A percentile compares a stretch with the other conserved stretches of the same genome.
phyloP scores from a whole-genome alignment of 2,329 filamentous ascomycete genomes.

The Drechslera avenae region DNA sequence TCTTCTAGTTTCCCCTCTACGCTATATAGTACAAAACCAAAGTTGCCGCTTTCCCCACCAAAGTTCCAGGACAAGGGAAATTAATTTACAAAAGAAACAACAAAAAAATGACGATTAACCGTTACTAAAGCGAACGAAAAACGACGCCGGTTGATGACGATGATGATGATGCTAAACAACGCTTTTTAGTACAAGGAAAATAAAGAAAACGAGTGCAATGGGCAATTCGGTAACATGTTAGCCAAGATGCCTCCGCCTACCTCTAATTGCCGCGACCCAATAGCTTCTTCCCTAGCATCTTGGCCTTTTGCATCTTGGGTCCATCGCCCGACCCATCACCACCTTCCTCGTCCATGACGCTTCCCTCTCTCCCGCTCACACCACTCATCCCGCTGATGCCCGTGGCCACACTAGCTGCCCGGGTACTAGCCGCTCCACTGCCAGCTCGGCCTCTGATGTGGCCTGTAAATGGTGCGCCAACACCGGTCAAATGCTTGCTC shows the following conservation, averaged over 20 bases:
- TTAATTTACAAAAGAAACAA: too few species aligned
- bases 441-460: constrained; percentile 23
- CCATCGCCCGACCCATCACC: constrained; percentile 4
- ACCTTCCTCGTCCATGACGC: neutral
- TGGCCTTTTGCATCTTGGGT: constrained; percentile 22
- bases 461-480: constrained; percentile 32
- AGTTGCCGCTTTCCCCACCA: too few species aligned
- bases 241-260: constrained; percentile 2
- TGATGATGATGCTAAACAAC: too few species aligned
- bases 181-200: too few species aligned
- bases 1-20: too few species aligned
- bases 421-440: constrained; percentile 16
- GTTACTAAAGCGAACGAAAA: too few species aligned
- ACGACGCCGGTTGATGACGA: too few species aligned
- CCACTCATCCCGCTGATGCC: constrained; percentile 9
- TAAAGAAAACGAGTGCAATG: too few species aligned
- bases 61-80: too few species aligned
- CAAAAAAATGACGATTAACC: too few species aligned
- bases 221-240: too few species aligned
- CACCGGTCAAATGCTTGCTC: constrained; percentile 41
- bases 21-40: too few species aligned
- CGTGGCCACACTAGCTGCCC: constrained; percentile 15
- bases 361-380: constrained; percentile 1
- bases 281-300: constrained; percentile 22
- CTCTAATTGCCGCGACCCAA: constrained; percentile 16